These are phyloP conservation scores for Tilletia indica DNA, from an alignment of 1,284 basidiomycete genomes.

Conservation along the genomic window DNA sequence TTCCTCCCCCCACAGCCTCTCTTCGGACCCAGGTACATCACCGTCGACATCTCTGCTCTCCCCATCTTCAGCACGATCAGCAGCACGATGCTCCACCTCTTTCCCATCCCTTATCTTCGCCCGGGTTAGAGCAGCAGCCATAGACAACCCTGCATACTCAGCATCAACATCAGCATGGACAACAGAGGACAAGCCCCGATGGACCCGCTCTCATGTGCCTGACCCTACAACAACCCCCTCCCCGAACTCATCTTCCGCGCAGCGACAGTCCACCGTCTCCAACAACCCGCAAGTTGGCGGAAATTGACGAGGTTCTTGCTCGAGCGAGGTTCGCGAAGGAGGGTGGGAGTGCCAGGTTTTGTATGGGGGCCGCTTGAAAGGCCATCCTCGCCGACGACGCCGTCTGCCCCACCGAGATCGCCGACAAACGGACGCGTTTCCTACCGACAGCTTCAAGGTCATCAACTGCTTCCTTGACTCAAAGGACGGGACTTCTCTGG, in stretches of 20 bases:
- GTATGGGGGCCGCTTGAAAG: constrained; percentile 99
- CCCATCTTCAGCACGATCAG: neutral
- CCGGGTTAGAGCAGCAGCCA: neutral
- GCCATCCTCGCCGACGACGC: constrained; percentile 93
- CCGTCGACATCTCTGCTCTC: neutral
- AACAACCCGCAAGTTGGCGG: constrained; percentile 84
- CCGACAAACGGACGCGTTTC: constrained; percentile 88
- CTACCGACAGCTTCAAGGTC: constrained; percentile 46
- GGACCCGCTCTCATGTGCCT: constrained; percentile 47
- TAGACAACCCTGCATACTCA: constrained; percentile 11
- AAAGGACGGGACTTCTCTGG: constrained; percentile 95
- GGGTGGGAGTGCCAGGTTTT: constrained; percentile 94
- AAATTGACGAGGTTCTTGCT: constrained; percentile 80
- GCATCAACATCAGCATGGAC: constrained; percentile 18
- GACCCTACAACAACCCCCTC: constrained; percentile 51
- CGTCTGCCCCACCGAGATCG: constrained; percentile 97
- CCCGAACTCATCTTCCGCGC: constrained; percentile 55
- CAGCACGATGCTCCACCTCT: neutral
- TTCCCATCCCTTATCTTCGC: constrained; percentile 11
- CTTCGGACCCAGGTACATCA: neutral
- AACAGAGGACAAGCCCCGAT: too few species aligned
- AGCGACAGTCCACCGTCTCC: constrained; percentile 71
- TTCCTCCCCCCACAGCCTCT: too few species aligned
- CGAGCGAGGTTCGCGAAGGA: constrained; percentile 81
- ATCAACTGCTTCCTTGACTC: constrained; percentile 62